Base-by-base conservation (phyloP, 179 eudicot genomes). In the Carnegiea gigantea region DNA sequence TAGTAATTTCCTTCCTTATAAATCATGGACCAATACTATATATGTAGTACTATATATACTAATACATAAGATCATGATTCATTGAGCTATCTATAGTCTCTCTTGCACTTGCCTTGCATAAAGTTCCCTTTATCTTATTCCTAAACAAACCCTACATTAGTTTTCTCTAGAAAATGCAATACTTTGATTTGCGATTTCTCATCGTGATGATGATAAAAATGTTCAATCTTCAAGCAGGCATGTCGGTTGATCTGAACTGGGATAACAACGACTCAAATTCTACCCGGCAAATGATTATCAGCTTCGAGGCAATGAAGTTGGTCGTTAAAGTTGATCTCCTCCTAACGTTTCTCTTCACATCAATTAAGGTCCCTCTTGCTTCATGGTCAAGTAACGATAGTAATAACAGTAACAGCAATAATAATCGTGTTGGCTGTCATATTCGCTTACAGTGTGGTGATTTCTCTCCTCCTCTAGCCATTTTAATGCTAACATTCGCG, bases 111-210 rank as follows among this genome's bases (percentile, higher is more conserved):
- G 36, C 3, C 36, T 30, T 33, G 36, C 36, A 33, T 33, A 33
- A 33, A 33, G 36, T 33, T 33, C 36, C 36, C 36, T 33, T 33
- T 33, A 33, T 33, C 36, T 33, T 2, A 33, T 33, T 33, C 36
- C 36, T 33, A 33, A 33, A 33, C 36, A 33, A 33, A 33, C 36
- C 36, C 21, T 28, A 28, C 30, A 28, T 28, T 28, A 28, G 30
- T 28, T 21, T 44, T 73, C 15, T 49, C 13, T 49, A 49, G 53
- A 75, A 75, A 64, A 75, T 75, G 78, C 26, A 28, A 3, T 51
- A 75, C 78, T 75, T 75, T 14, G 78, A 75, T 13, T 53, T 75
- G 17, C 13, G 64, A 53, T 75, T 23, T 30, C 8, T 51, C 10
- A 53, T 53, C 11, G 2, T 51, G 8, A 12, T 75, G 6, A 6